A percentile compares a stretch with the other conserved stretches of the same genome.
Evolutionary conservation across 371 early-diverging fungal species (phyloP).

Genomic region (Mortierella sp.): DNA sequence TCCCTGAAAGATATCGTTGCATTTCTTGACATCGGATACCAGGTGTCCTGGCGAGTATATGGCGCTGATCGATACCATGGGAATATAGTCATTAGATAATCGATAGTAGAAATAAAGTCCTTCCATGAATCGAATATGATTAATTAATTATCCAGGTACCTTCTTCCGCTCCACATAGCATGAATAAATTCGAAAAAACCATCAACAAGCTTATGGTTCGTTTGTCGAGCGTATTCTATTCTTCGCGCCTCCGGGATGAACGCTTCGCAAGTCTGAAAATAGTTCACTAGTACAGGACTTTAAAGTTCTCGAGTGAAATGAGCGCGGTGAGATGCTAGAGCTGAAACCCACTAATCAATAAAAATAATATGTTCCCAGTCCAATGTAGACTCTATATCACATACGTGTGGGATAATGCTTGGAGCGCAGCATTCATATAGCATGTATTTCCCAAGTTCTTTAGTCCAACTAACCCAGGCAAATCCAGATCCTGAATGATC

Average conservation of each 20-base stretch:
- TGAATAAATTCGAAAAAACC: slow-evolving; percentile 52
- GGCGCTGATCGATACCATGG: slow-evolving; percentile 23
- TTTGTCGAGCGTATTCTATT: slow-evolving; percentile 43
- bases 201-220: slow-evolving; percentile 50
- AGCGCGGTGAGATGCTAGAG: too few species aligned
- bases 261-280: slow-evolving; percentile 56
- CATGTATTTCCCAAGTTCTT: slow-evolving; percentile 75
- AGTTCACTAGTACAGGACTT: slow-evolving; percentile 52
- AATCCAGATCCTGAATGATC: slow-evolving; percentile 52
- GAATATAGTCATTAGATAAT: not conserved
- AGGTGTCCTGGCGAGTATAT: slow-evolving; percentile 51
- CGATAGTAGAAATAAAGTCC: not conserved
- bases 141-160: slow-evolving; percentile 22
- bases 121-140: not conserved
- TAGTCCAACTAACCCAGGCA: slow-evolving; percentile 58
- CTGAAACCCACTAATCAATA: not conserved
- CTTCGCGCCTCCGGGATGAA: slow-evolving; percentile 54
- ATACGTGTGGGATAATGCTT: slow-evolving; percentile 62
- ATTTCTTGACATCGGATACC: slow-evolving; percentile 53
- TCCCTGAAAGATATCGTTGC: slow-evolving; percentile 59
- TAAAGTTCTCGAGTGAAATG: not conserved
- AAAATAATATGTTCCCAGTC: not conserved
- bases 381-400: not conserved
- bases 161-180: slow-evolving; percentile 59
- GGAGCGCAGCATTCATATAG: slow-evolving; percentile 70